Evolutionary conservation across 176 grass and related monocot genomes (phyloP).

Genomic region (Musa beccarii): DNA sequence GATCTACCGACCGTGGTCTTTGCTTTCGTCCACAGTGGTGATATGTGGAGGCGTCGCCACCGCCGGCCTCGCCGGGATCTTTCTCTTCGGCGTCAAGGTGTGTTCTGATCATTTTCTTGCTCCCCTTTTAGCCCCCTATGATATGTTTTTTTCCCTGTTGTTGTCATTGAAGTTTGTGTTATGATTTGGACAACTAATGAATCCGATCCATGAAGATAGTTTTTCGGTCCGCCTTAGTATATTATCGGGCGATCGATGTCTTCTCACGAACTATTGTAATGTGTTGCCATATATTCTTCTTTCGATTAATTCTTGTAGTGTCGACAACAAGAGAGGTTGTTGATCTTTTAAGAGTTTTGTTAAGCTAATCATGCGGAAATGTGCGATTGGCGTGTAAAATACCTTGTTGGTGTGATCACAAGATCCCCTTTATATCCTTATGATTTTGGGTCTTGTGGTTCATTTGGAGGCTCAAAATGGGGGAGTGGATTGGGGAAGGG

Average conservation of each 20-base stretch:
- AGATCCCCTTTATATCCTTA: background rate
- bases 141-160: background rate
- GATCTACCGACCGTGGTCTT: constrained; percentile 12
- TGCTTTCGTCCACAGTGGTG: constrained; percentile 20
- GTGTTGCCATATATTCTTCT: background rate
- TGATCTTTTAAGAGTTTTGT: background rate
- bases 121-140: too few species aligned
- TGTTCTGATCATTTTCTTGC: too few species aligned
- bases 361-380: background rate
- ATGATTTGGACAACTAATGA: too few species aligned
- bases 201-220: too few species aligned
- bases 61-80: constrained; percentile 4
- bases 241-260: too few species aligned
- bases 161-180: background rate
- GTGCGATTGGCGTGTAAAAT: background rate
- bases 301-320: background rate
- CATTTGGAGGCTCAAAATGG: too few species aligned
- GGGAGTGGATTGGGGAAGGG: background rate
- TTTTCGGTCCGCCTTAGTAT: too few species aligned
- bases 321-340: background rate
- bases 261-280: too few species aligned
- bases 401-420: background rate
- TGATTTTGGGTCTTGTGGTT: too few species aligned
- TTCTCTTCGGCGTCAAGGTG: constrained; percentile 8
- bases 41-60: constrained; percentile 21